Conservation (phyloP, 768 basidiomycete genomes). For the Auriscalpium vulgare region DNA sequence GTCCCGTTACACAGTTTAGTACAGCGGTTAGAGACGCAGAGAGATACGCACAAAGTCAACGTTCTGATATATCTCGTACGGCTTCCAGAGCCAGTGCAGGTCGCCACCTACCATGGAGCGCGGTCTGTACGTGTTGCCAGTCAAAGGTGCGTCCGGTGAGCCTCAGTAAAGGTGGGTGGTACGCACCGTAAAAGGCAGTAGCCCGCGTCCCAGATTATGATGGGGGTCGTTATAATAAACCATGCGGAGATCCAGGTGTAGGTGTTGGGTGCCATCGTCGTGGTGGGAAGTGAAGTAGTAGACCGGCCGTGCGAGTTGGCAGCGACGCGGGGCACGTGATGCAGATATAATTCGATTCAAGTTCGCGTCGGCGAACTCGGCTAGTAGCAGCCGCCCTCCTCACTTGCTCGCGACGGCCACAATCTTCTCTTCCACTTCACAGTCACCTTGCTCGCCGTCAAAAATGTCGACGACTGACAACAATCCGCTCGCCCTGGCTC, state of each 20-base stretch:
- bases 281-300: too few species aligned
- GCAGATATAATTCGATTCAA: too few species aligned
- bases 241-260: slow-evolving; percentile 20
- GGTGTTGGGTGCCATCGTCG: slow-evolving; percentile 19
- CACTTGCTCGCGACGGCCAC: too few species aligned
- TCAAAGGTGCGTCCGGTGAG: too few species aligned
- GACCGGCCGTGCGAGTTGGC: too few species aligned
- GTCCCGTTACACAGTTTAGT: not conserved
- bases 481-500: not conserved
- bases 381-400: too few species aligned
- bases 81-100: slow-evolving; percentile 87
- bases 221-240: slow-evolving; percentile 48
- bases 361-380: too few species aligned
- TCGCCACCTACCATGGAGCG: slow-evolving; percentile 84
- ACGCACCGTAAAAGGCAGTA: slow-evolving; percentile 75
- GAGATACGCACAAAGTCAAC: slow-evolving; percentile 34
- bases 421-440: not conserved
- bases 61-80: slow-evolving; percentile 73
- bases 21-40: not conserved
- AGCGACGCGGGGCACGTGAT: too few species aligned
- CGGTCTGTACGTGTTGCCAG: slow-evolving; percentile 39
- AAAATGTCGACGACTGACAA: not conserved
- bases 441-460: not conserved
- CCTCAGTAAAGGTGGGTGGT: slow-evolving; percentile 15
- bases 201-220: slow-evolving; percentile 74